Percentiles rank a stretch among this genome's conserved stretches.
Conservation (phyloP, 495 filamentous ascomycete genomes). For the Daldinia bambusicola region DNA sequence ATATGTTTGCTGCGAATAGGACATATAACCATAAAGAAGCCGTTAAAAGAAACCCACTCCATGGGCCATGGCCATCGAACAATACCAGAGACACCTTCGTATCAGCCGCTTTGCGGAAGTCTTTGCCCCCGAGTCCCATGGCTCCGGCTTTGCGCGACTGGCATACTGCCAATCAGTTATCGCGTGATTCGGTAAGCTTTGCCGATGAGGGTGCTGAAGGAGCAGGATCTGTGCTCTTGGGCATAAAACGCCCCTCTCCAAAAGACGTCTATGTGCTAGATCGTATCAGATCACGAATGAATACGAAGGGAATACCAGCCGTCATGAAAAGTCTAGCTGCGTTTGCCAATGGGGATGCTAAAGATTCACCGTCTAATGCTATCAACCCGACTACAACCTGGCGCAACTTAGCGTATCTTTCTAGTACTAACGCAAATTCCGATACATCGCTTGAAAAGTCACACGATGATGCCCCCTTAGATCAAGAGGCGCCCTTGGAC, state of each 20-base stretch:
- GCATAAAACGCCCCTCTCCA: constrained; percentile 36
- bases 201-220: constrained; percentile 32
- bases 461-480: background rate
- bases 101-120: constrained; percentile 46
- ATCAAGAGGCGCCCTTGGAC: background rate
- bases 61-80: constrained; percentile 55
- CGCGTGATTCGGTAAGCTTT: constrained; percentile 34
- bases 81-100: constrained; percentile 40
- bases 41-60: constrained; percentile 52
- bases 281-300: constrained; percentile 39
- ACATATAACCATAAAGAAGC: constrained; percentile 49
- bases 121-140: constrained; percentile 52
- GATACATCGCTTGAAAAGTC: background rate
- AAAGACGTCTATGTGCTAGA: constrained; percentile 38
- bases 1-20: constrained; percentile 49
- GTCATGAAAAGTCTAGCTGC: constrained; percentile 49
- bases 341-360: constrained; percentile 36
- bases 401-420: background rate
- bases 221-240: constrained; percentile 36
- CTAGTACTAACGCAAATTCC: background rate
- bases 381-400: background rate
- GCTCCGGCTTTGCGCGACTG: constrained; percentile 58
- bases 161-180: constrained; percentile 55
- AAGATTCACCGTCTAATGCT: constrained; percentile 1
- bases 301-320: constrained; percentile 33